Conservation (phyloP, 83 land plant genomes). For the Thuja plicata region DNA sequence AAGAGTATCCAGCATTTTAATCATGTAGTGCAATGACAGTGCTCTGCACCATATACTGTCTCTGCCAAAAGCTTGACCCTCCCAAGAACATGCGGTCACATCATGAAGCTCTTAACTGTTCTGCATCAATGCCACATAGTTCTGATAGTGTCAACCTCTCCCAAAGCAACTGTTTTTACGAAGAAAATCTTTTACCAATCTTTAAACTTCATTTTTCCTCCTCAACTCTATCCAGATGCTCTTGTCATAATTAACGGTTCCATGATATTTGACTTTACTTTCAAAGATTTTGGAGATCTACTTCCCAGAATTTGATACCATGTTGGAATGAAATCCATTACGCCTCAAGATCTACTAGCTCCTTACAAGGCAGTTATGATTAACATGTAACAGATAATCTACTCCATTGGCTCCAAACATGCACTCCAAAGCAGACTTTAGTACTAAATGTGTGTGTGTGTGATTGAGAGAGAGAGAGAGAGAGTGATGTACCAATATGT, state of each 20-base stretch:
- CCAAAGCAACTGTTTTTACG: too few relatives aligned
- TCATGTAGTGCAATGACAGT: too few relatives aligned
- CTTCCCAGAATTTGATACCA: background rate
- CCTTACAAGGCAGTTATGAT: too few relatives aligned
- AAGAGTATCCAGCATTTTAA: too few relatives aligned
- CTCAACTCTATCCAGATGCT: background rate
- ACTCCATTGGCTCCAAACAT: background rate
- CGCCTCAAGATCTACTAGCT: too few relatives aligned
- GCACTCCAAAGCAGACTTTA: background rate
- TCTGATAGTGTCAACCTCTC: too few relatives aligned
- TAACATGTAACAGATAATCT: background rate
- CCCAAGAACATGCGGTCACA: too few relatives aligned
- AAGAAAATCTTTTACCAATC: background rate
- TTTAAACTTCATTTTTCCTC: background rate
- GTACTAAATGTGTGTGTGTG: too few relatives aligned
- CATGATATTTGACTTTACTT: background rate
- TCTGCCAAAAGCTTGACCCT: too few relatives aligned
- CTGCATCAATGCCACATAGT: too few relatives aligned
- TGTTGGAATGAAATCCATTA: background rate
- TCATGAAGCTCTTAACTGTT: too few relatives aligned
- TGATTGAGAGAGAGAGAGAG: background rate
- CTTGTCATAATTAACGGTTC: background rate
- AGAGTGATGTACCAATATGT: background rate
- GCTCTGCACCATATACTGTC: too few relatives aligned
- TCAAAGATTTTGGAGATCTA: background rate